Conservation (phyloP, 345 rosid species). For the Salix exigua region DNA sequence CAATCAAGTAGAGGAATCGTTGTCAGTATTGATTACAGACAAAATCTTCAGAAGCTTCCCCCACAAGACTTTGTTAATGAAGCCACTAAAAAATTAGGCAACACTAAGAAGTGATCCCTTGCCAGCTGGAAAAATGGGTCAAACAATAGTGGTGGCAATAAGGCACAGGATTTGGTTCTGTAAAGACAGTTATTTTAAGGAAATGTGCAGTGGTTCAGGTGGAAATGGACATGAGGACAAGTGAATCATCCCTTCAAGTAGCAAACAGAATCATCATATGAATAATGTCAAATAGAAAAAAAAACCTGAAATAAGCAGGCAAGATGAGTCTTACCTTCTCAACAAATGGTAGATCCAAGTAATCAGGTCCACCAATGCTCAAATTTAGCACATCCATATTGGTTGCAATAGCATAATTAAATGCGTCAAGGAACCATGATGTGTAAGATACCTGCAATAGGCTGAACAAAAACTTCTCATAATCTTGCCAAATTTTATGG, state of each 20-base stretch:
- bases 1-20: conserved; percentile 2
- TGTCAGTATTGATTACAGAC: background rate
- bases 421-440: conserved; percentile 99
- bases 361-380: conserved; percentile 99
- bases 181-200: background rate
- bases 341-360: conserved; percentile 93
- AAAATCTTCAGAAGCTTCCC: background rate
- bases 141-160: background rate
- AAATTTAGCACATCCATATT: conserved; percentile 90
- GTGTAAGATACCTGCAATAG: conserved; percentile 97
- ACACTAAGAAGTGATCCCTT: background rate
- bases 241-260: background rate
- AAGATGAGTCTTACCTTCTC: conserved; percentile 63
- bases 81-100: background rate
- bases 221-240: background rate
- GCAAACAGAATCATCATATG: background rate
- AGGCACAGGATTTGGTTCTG: background rate
- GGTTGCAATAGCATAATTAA: conserved; percentile 92
- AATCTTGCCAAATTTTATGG: conserved; percentile 39
- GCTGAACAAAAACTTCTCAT: conserved; percentile 85
- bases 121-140: background rate
- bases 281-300: background rate
- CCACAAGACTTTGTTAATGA: background rate
- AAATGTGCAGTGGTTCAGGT: background rate
- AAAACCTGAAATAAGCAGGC: conserved; percentile 5